These are phyloP conservation scores for Pseudogymnoascus sp. DNA, from an alignment of 2,329 filamentous ascomycete species.

Conservation along the genomic window DNA sequence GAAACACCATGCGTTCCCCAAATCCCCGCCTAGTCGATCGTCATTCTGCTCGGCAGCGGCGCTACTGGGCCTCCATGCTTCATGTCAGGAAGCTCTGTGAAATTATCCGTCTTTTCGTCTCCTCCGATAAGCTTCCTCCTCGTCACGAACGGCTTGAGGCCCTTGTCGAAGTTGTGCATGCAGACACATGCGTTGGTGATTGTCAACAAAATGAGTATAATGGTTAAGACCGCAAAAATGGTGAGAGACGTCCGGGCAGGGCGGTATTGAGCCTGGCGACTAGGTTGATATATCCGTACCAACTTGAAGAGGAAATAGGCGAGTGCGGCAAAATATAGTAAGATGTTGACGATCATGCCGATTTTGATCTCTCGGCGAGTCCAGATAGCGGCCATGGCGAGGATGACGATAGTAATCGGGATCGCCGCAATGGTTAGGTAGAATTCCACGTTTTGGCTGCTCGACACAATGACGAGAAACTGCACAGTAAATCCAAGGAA, in stretches of 20 bases:
- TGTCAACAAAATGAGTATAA: conserved; percentile 78
- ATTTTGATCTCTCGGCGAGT: conserved; percentile 72
- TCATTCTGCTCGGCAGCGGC: conserved; percentile 39
- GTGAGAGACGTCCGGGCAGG: conserved; percentile 81
- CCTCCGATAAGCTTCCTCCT: conserved; percentile 40
- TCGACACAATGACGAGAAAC: conserved; percentile 85
- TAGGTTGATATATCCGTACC: conserved; percentile 79
- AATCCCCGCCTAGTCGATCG: conserved; percentile 35
- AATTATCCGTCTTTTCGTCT: conserved; percentile 41
- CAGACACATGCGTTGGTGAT: conserved; percentile 82
- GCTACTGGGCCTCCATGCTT: conserved; percentile 20
- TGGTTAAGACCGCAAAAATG: conserved; percentile 88
- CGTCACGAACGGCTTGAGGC: conserved; percentile 78
- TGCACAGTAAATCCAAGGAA: conserved; percentile 98
- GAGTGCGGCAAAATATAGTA: conserved; percentile 80
- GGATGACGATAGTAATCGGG: conserved; percentile 81
- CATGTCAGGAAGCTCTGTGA: conserved; percentile 38
- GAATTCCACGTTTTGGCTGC: conserved; percentile 63
- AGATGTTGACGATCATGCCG: conserved; percentile 71
- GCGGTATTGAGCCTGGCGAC: conserved; percentile 53
- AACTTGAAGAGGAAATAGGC: conserved; percentile 98
- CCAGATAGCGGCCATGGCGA: conserved; percentile 76
- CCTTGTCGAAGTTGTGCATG: conserved; percentile 82
- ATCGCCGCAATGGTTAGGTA: conserved; percentile 82
- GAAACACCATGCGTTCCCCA: not conserved